These are phyloP conservation scores for Diacronema lutheri DNA, from an alignment of 78 protist genomes.

Conservation along the genomic window DNA sequence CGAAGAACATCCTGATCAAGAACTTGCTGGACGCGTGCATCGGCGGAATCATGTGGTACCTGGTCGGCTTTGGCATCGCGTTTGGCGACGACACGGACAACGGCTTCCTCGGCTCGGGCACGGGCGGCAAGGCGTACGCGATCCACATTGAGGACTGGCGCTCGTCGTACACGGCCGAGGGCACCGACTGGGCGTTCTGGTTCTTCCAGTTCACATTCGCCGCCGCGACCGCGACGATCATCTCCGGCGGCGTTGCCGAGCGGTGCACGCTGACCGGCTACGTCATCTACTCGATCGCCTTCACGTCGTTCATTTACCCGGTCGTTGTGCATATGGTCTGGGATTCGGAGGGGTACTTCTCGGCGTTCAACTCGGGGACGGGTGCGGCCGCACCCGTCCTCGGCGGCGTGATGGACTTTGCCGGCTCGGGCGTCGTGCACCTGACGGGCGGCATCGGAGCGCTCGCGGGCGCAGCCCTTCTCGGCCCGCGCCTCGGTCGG, in stretches of 20 bases:
- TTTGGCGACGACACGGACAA: conserved; percentile 9
- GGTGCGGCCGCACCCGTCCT: not conserved
- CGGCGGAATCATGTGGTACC: not conserved
- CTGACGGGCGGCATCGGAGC: not conserved
- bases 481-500: conserved; percentile 20
- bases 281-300: conserved; percentile 20
- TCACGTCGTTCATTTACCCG: conserved; percentile 57
- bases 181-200: not conserved
- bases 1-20: no score
- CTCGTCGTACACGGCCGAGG: not conserved
- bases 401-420: conserved; percentile 27
- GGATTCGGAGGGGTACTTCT: conserved; percentile 11
- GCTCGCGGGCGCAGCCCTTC: conserved; percentile 29
- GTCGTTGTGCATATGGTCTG: no score
- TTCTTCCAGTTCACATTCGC: conserved; percentile 48
- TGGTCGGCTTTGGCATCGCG: not conserved
- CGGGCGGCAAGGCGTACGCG: not conserved
- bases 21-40: conserved; percentile 7
- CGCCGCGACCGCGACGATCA: conserved; percentile 59
- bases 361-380: not conserved
- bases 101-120: not conserved
- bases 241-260: conserved; percentile 71
- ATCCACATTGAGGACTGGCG: no score
- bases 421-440: conserved; percentile 32
- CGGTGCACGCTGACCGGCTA: conserved; percentile 40